phyloP scores from a whole-genome alignment of 805 yeast species.

The Cyberlindnera amylophila region DNA sequence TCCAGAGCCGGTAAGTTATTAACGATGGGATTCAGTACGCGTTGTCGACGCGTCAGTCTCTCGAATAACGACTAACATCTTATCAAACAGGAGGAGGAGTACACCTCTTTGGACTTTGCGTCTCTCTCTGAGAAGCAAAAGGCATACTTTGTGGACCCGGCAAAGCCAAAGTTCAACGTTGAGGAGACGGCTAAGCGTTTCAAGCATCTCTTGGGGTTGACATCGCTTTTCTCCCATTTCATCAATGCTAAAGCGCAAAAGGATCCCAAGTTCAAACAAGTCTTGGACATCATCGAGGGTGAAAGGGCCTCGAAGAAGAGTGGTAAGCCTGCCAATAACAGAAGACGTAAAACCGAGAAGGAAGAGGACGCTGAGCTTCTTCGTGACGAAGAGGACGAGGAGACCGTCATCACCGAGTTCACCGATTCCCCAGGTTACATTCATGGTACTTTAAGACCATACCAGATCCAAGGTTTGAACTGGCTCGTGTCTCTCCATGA shows the following conservation, averaged over 20 bases:
- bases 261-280: conserved; percentile 53
- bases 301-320: conserved; percentile 23
- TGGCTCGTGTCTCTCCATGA: conserved; percentile 71
- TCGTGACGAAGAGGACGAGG: conserved; percentile 42
- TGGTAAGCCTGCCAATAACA: conserved; percentile 36
- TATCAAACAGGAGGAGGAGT: conserved; percentile 1
- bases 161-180: conserved; percentile 42
- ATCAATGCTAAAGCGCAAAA: conserved; percentile 59
- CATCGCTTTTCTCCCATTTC: conserved; percentile 65
- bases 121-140: conserved; percentile 16
- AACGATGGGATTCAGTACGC: not conserved
- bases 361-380: conserved; percentile 74
- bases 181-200: conserved; percentile 64
- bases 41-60: not conserved
- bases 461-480: conserved; percentile 77
- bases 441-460: conserved; percentile 62
- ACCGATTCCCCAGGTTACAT: conserved; percentile 81
- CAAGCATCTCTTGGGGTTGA: conserved; percentile 60
- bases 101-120: conserved; percentile 2
- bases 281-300: conserved; percentile 40
- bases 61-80: not conserved
- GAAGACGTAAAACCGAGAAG: conserved; percentile 72
- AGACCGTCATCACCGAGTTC: conserved; percentile 51
- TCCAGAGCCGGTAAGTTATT: conserved; percentile 8
- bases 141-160: conserved; percentile 33